Percentiles rank a stretch among this genome's conserved stretches.
Evolutionary conservation across 1,139 yeast species (phyloP).

Genomic region (Lodderomyces metapsilosis): DNA sequence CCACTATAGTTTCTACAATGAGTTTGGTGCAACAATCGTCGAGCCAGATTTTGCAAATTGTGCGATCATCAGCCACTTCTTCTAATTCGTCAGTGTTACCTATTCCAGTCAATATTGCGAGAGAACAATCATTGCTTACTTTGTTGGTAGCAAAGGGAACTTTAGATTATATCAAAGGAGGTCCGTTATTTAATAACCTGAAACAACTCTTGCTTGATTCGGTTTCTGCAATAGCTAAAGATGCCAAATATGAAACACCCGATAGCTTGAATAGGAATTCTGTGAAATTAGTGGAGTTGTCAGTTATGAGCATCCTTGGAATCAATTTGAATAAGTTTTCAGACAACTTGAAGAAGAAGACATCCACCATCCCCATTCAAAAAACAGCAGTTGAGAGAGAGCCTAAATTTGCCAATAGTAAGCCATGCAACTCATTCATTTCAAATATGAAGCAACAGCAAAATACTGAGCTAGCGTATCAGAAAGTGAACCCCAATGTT

Average conservation of each 20-base stretch:
- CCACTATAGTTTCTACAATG: constrained; percentile 34
- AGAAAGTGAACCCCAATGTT: too few relatives aligned
- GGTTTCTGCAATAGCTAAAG: constrained; percentile 47
- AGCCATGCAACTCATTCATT: background rate
- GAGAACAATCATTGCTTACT: constrained; percentile 67
- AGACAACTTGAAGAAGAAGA: constrained; percentile 18
- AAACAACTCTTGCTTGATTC: constrained; percentile 53
- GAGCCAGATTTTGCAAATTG: constrained; percentile 59
- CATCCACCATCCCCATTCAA: constrained; percentile 21
- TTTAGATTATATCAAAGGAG: constrained; percentile 80
- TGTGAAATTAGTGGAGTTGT: constrained; percentile 52
- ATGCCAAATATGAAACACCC: constrained; percentile 52
- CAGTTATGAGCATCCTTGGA: constrained; percentile 54
- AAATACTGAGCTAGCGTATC: background rate
- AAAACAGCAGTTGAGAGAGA: constrained; percentile 26
- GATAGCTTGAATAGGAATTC: constrained; percentile 62
- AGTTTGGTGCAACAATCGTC: constrained; percentile 77
- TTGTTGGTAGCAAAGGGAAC: constrained; percentile 76
- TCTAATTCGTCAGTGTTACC: constrained; percentile 49
- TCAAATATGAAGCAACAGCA: background rate
- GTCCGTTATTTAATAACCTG: constrained; percentile 72
- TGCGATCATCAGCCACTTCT: constrained; percentile 47
- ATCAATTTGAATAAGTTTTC: constrained; percentile 23
- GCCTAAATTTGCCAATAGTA: constrained; percentile 9
- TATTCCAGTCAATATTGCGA: constrained; percentile 67